Evolutionary conservation across 2,329 filamentous ascomycete genomes (phyloP), one percentile per base, ranked within the genome.

Genomic region (Xylaria sp.): DNA sequence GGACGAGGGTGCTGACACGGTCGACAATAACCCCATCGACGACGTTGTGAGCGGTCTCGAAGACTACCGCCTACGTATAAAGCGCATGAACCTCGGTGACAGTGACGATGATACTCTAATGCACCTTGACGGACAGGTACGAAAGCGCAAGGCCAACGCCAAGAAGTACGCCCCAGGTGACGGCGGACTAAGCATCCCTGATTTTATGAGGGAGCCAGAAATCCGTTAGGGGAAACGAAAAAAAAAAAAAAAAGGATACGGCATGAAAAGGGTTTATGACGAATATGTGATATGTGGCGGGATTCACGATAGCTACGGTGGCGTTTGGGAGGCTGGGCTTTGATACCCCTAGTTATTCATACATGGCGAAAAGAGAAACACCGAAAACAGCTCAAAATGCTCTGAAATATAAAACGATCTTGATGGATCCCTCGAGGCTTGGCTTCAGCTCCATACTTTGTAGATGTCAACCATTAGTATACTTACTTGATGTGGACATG

Each of bases 1-100:
- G 31, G 85, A 87, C 66, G 80, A 82, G 13, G 80, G 79, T 17
- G 80, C 78, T 3, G 78, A 79, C 15, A 81, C 78, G 3, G 76
- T 77, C 2, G 77, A 80, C 45, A 77, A 77, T 56, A 81, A 78
- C 27, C 74, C 77, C 0, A 63, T 79, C 9, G 76, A 78, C 22
- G 78, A 80, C n/a, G 75, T 79, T 56, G 73, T 74, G 1, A 73
- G 73, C 20, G 73, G 73, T 44, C 75, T 77, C 22, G 76, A 79
- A 33, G 74, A 77, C 15, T 74, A 76, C n/a, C 67, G 72, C 3
- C 71, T 76, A 27, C 63, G 73, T 7, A 58, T 75, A 56, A 72
- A 71, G 11, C 70, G 73, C 6, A 74, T 77, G 67, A 70, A 71
- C 47, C 66, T 76, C 27, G 75, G 73, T 17, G 74, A 74, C 7